phyloP scores from a whole-genome alignment of 176 grass and related monocot genomes.

The Typha latifolia region DNA sequence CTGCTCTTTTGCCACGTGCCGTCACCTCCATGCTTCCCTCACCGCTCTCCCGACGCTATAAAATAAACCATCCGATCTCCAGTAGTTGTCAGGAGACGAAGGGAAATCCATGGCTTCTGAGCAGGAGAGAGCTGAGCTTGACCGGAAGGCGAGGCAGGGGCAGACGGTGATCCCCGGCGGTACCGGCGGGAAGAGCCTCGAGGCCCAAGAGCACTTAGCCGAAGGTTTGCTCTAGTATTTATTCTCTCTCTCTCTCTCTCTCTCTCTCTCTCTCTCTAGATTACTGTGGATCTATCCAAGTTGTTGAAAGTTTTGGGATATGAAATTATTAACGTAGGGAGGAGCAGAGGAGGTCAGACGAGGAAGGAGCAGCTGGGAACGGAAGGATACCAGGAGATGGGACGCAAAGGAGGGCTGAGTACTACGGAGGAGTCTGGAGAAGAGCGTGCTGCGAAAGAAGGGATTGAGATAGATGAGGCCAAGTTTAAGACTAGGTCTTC shows the following conservation, averaged over 20 bases:
- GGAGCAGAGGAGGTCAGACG: constrained; percentile 21
- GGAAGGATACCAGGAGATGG: constrained; percentile 35
- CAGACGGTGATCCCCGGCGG: constrained; percentile 30
- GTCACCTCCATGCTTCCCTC: neutral
- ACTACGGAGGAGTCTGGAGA: constrained; percentile 26
- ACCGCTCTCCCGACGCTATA: neutral
- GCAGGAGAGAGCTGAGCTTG: constrained; percentile 23
- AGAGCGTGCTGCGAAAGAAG: constrained; percentile 21
- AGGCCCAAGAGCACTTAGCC: constrained; percentile 33
- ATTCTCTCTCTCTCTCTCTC: no score
- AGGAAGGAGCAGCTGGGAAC: constrained; percentile 26
- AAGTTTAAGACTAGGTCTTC: constrained; percentile 14
- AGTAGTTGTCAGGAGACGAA: neutral
- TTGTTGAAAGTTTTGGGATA: no score
- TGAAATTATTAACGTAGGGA: neutral
- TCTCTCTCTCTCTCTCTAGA: no score
- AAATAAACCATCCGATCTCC: neutral
- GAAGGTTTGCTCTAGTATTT: constrained; percentile 9
- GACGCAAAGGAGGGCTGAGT: constrained; percentile 34
- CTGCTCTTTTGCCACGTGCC: neutral
- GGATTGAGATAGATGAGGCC: constrained; percentile 29
- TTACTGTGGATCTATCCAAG: neutral
- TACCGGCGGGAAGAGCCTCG: constrained; percentile 36
- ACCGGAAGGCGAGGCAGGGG: constrained; percentile 17
- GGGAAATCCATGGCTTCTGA: constrained; percentile 16